phyloP scores from a whole-genome alignment of 768 basidiomycete species.

The Stropharia rugosoannulata region DNA sequence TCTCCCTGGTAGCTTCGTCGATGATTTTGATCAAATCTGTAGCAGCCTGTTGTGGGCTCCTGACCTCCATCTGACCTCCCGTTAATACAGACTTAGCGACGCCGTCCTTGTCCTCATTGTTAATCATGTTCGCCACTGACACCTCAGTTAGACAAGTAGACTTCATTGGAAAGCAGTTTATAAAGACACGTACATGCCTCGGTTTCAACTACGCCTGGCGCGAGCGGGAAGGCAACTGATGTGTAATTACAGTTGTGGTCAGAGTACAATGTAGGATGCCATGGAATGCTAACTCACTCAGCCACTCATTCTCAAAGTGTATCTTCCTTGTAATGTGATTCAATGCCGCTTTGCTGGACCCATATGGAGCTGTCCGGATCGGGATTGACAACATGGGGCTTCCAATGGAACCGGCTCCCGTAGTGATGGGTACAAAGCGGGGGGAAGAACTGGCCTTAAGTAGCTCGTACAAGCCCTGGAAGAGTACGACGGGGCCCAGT shows the following conservation, averaged over 20 bases:
- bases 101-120: no score
- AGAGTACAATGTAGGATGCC: no score
- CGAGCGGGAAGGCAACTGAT: slow-evolving; percentile 6
- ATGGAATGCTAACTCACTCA: not conserved
- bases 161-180: no score
- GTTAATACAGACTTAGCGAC: no score
- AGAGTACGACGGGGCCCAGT: slow-evolving; percentile 1
- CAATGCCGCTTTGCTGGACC: not conserved
- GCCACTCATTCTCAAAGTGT: slow-evolving; percentile 9
- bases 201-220: slow-evolving; percentile 4
- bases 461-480: not conserved
- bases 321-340: slow-evolving; percentile 1
- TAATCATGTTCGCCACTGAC: no score
- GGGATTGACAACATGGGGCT: not conserved
- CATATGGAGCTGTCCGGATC: not conserved
- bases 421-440: not conserved
- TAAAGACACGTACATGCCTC: slow-evolving; percentile 4
- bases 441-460: slow-evolving; percentile 4
- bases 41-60: no score
- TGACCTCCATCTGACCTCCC: no score
- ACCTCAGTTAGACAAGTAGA: not conserved
- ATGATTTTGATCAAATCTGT: not conserved
- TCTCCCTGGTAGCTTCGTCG: slow-evolving; percentile 5
- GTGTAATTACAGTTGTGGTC: not conserved
- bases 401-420: not conserved